Evolutionary conservation across 2,329 filamentous ascomycete species (phyloP).

Genomic region (Huntiella omanensis): DNA sequence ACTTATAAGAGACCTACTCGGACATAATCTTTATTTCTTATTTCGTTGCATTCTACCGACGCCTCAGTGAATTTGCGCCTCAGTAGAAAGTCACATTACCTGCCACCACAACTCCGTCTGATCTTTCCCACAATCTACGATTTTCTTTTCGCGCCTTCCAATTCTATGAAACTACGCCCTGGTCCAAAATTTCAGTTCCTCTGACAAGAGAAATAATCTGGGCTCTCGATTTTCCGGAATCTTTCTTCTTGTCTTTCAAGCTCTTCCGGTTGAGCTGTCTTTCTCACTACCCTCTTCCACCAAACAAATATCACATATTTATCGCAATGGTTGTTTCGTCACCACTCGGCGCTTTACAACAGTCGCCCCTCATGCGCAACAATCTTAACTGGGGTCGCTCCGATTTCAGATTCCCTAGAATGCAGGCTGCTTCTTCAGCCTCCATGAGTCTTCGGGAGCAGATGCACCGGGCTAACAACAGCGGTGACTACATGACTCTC

Average conservation of each 20-base stretch:
- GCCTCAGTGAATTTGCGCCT: not conserved
- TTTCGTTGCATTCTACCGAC: not conserved
- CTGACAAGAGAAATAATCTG: not conserved
- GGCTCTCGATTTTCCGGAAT: not conserved
- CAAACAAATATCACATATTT: not conserved
- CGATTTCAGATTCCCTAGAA: conserved; percentile 32
- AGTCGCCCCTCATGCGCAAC: conserved; percentile 33
- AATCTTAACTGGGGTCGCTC: conserved; percentile 33
- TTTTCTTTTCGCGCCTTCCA: not conserved
- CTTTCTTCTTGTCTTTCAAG: not conserved
- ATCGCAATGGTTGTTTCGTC: conserved; percentile 73
- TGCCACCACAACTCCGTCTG: not conserved
- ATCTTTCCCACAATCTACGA: conserved; percentile 1
- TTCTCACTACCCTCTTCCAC: not conserved
- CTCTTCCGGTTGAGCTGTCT: not conserved
- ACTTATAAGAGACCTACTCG: not conserved
- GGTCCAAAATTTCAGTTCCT: too few species aligned
- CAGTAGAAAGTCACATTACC: not conserved
- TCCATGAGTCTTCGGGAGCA: conserved; percentile 63
- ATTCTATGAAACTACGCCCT: not conserved
- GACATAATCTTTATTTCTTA: conserved; percentile 3
- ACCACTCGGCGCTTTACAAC: conserved; percentile 83
- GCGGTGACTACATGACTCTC: conserved; percentile 61
- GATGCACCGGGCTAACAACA: conserved; percentile 30
- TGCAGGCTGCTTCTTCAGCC: conserved; percentile 35